Percentiles rank a stretch among this genome's conserved stretches.
These are phyloP conservation scores for Collariella sp. DNA, from an alignment of 495 filamentous ascomycete genomes.

Conservation along the genomic window DNA sequence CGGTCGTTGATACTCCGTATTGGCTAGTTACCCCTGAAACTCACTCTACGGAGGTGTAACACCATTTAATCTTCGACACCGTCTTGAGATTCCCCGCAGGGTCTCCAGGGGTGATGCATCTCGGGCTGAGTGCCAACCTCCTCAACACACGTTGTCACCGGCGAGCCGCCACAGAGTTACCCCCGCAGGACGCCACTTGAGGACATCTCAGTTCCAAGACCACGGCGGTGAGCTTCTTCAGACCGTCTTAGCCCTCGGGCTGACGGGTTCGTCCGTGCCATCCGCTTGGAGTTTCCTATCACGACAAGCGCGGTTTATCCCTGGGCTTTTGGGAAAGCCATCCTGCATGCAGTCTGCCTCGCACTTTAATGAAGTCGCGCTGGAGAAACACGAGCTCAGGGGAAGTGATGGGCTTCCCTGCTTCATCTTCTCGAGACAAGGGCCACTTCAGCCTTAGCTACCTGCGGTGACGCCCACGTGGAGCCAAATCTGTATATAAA, in stretches of 20 bases:
- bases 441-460: neutral
- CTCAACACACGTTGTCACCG: neutral
- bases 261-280: neutral
- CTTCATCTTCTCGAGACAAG: neutral
- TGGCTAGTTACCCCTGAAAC: too few relatives aligned
- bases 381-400: too few relatives aligned
- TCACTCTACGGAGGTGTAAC: too few relatives aligned
- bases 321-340: neutral
- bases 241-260: neutral
- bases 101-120: too few relatives aligned
- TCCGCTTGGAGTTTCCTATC: slow-evolving; percentile 3
- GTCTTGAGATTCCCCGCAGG: too few relatives aligned
- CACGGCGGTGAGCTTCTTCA: slow-evolving; percentile 10
- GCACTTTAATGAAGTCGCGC: neutral
- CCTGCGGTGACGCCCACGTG: neutral
- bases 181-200: neutral
- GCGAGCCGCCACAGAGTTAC: neutral
- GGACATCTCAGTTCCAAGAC: slow-evolving; percentile 10
- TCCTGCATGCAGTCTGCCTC: neutral
- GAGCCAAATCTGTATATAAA: neutral
- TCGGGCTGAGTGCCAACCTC: too few relatives aligned
- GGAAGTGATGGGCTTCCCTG: neutral
- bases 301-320: neutral
- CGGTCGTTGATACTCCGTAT: too few relatives aligned
- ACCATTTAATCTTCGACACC: too few relatives aligned